phyloP scores from a whole-genome alignment of 129 eudicot genomes.

The Apium graveolens region DNA sequence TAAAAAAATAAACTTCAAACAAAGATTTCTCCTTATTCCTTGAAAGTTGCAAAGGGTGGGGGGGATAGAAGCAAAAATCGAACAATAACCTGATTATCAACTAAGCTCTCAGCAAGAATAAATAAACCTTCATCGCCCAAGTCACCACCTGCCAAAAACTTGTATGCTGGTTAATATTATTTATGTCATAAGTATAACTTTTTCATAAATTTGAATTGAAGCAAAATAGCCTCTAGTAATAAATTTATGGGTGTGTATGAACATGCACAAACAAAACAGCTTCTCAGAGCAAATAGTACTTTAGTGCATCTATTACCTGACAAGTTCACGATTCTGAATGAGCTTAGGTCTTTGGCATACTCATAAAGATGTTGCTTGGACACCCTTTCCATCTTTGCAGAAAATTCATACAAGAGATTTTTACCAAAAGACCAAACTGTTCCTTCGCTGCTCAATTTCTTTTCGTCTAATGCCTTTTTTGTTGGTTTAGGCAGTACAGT shows the following conservation, averaged over 20 bases:
- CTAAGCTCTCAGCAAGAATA: slow-evolving; percentile 88
- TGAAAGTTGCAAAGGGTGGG: not conserved
- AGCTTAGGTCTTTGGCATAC: slow-evolving; percentile 77
- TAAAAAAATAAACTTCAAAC: not conserved
- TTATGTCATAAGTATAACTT: not conserved
- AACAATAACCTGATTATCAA: slow-evolving; percentile 60
- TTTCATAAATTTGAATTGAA: not conserved
- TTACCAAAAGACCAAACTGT: slow-evolving; percentile 82
- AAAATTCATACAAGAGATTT: slow-evolving; percentile 46
- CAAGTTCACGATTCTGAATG: slow-evolving; percentile 62
- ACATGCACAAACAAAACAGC: not conserved
- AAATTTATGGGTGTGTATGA: not conserved
- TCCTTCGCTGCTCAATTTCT: slow-evolving; percentile 38
- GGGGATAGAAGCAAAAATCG: not conserved
- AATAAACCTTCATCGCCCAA: slow-evolving; percentile 88
- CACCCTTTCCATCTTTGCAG: slow-evolving; percentile 59
- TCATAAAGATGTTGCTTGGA: slow-evolving; percentile 57
- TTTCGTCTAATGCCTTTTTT: slow-evolving; percentile 38
- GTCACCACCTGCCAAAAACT: slow-evolving; percentile 56
- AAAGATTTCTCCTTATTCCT: not conserved
- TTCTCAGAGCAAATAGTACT: not conserved
- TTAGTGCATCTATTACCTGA: slow-evolving; percentile 48
- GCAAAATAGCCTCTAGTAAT: not conserved
- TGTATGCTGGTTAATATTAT: not conserved
- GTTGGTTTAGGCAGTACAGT: slow-evolving; percentile 56